Conservation (phyloP, 305 asterid genomes). For the Caryopteris hybrid region DNA sequence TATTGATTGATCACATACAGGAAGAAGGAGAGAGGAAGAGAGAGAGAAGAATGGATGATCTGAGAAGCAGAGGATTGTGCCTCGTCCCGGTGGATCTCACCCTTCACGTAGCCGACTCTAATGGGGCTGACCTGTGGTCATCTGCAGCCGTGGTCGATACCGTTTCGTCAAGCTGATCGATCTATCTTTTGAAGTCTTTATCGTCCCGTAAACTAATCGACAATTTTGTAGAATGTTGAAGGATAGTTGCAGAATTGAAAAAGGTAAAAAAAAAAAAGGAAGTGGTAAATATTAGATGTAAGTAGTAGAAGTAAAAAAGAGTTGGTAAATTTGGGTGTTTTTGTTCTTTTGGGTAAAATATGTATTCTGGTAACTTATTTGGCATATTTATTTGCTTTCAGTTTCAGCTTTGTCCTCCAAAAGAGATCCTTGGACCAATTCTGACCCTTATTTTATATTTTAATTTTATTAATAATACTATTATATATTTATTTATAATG, state of each 20-base stretch:
- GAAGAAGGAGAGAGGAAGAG: conserved; percentile 25
- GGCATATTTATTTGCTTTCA: too few relatives aligned
- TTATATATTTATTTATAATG: too few relatives aligned
- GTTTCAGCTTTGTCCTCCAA: too few relatives aligned
- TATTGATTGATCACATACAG: conserved; percentile 21
- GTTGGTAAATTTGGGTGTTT: not conserved
- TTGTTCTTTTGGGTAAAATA: too few relatives aligned
- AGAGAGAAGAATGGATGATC: conserved; percentile 27
- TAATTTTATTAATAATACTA: too few relatives aligned
- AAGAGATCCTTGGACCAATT: too few relatives aligned
- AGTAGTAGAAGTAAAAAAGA: not conserved
- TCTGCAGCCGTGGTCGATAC: conserved; percentile 41
- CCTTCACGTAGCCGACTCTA: conserved; percentile 48
- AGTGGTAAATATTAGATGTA: conserved; percentile 26
- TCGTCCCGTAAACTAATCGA: not conserved
- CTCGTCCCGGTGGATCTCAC: conserved; percentile 61
- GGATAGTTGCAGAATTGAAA: not conserved
- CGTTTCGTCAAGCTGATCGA: conserved; percentile 25
- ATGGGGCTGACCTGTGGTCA: conserved; percentile 84
- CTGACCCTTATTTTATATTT: too few relatives aligned
- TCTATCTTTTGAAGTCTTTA: not conserved
- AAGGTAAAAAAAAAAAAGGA: not conserved
- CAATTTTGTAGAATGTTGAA: conserved; percentile 20
- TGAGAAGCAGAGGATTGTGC: conserved; percentile 70
- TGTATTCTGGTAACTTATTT: too few relatives aligned